phyloP scores from a whole-genome alignment of 257 asterid genomes.

The Scutellaria barbata region DNA sequence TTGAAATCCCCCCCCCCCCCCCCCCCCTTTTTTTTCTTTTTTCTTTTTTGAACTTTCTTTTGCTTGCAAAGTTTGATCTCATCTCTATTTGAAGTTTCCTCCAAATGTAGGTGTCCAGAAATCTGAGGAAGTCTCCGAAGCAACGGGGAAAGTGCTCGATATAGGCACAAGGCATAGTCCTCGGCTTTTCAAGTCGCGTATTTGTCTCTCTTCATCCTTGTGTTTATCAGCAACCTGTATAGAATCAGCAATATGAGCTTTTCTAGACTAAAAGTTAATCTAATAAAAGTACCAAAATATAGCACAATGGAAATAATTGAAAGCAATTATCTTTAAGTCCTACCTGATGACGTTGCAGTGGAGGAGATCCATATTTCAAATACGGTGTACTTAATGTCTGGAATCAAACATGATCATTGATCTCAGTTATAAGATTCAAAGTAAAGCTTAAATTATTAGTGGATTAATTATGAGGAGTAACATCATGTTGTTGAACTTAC shows the following conservation, averaged over 20 bases:
- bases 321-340: not conserved
- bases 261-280: not conserved
- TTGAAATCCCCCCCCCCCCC: too few relatives aligned
- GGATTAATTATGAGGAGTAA: not conserved
- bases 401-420: conserved; percentile 5
- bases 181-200: conserved; percentile 60
- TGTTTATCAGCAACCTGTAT: conserved; percentile 47
- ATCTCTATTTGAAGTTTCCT: conserved; percentile 60
- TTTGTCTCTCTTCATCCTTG: conserved; percentile 48
- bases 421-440: not conserved
- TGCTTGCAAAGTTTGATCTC: not conserved
- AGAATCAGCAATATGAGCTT: not conserved
- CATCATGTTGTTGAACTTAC: conserved; percentile 44
- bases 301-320: conserved; percentile 18
- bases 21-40: not conserved
- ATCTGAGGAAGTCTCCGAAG: conserved; percentile 69
- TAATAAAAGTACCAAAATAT: not conserved
- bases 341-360: conserved; percentile 63
- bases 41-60: not conserved
- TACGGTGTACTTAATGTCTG: conserved; percentile 81
- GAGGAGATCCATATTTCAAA: conserved; percentile 60
- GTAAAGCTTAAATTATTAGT: not conserved
- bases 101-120: conserved; percentile 87
- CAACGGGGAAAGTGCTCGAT: conserved; percentile 81
- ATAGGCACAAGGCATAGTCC: conserved; percentile 92